phyloP scores from a whole-genome alignment of 768 basidiomycete species.

The Arthromyces matolae region DNA sequence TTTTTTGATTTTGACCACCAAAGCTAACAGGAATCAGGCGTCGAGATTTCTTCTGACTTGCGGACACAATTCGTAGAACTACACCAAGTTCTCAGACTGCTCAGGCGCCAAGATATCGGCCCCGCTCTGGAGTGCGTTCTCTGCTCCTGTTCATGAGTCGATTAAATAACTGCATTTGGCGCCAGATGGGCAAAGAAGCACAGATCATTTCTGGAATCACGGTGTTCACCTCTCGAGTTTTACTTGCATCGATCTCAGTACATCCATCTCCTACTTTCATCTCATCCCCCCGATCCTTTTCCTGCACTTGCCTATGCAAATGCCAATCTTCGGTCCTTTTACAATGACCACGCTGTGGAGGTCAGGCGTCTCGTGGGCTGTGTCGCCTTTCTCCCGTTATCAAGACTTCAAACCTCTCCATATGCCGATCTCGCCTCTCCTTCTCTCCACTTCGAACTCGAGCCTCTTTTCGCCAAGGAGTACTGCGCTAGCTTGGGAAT shows the following conservation, averaged over 20 bases:
- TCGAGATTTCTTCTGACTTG: conserved; percentile 49
- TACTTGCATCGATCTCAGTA: conserved; percentile 89
- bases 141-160: not conserved
- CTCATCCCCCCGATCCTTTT: conserved; percentile 51
- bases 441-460: conserved; percentile 71
- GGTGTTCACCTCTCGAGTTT: conserved; percentile 84
- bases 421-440: conserved; percentile 74
- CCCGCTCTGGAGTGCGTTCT: conserved; percentile 70
- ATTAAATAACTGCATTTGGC: conserved; percentile 8
- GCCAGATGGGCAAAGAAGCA: conserved; percentile 79
- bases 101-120: conserved; percentile 60
- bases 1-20: conserved; percentile 8
- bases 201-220: conserved; percentile 57
- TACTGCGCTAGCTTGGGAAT: conserved; percentile 85
- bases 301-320: conserved; percentile 77
- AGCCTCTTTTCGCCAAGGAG: conserved; percentile 82
- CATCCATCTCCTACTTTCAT: conserved; percentile 68
- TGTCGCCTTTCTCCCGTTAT: conserved; percentile 65
- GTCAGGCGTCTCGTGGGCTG: conserved; percentile 69
- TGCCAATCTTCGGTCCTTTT: conserved; percentile 59
- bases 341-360: conserved; percentile 55
- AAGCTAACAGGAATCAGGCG: conserved; percentile 60
- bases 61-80: conserved; percentile 62
- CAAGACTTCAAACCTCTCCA: conserved; percentile 62
- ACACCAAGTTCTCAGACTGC: conserved; percentile 65